phyloP scores from a whole-genome alignment of 345 rosid genomes.

The Salix koriyanagi region DNA sequence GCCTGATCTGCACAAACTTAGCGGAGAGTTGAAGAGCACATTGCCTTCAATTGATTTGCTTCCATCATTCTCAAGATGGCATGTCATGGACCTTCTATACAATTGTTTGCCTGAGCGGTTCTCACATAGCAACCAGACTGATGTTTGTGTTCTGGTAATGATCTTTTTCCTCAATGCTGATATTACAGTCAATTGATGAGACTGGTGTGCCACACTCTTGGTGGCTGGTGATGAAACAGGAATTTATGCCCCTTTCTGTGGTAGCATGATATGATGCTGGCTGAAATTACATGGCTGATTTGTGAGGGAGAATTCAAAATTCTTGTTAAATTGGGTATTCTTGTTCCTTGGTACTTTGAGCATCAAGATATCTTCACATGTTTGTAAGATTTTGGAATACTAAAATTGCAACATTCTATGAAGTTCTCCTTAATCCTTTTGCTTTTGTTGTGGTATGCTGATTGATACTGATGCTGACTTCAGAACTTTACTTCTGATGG shows the following conservation, averaged over 20 bases:
- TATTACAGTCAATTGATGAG: not conserved
- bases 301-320: not conserved
- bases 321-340: too few relatives aligned
- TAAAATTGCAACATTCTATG: not conserved
- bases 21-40: conserved; percentile 39
- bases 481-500: not conserved
- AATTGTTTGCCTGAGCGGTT: conserved; percentile 88
- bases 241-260: not conserved
- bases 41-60: conserved; percentile 41
- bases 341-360: not conserved
- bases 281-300: not conserved
- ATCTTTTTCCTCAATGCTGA: conserved; percentile 1
- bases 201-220: not conserved
- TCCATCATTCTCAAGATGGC: conserved; percentile 53
- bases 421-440: not conserved
- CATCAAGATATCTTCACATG: not conserved
- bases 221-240: not conserved
- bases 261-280: not conserved
- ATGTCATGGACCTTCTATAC: conserved; percentile 68
- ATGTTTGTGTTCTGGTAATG: conserved; percentile 82
- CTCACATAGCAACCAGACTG: conserved; percentile 63
- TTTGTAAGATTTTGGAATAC: not conserved
- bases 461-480: not conserved
- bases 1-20: conserved; percentile 52
- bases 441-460: not conserved